Conservation (phyloP, 805 yeast genomes). For the Pichia nakasei region DNA sequence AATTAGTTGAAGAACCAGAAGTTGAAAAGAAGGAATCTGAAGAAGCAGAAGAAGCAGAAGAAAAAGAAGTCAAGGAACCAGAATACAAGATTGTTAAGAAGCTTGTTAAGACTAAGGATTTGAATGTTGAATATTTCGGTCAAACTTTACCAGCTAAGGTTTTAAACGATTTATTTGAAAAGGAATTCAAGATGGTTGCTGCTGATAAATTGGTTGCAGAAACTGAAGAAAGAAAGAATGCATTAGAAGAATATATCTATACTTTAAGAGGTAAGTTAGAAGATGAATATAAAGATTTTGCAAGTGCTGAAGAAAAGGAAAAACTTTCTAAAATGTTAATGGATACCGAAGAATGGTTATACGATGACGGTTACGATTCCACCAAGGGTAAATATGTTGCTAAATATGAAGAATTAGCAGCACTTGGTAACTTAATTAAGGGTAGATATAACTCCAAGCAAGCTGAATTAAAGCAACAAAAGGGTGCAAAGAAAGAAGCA, state of each 20-base stretch:
- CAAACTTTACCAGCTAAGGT: slow-evolving; percentile 49
- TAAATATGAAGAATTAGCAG: slow-evolving; percentile 92
- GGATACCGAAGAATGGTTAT: slow-evolving; percentile 96
- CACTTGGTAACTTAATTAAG: slow-evolving; percentile 88
- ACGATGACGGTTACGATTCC: slow-evolving; percentile 94
- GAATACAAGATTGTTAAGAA: slow-evolving; percentile 85
- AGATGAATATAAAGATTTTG: slow-evolving; percentile 81
- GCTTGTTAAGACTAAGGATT: slow-evolving; percentile 82
- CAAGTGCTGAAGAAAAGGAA: slow-evolving; percentile 83
- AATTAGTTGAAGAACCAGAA: slow-evolving; percentile 61
- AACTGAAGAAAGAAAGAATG: slow-evolving; percentile 97
- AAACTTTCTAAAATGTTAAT: slow-evolving; percentile 63
- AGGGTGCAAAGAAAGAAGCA: slow-evolving; percentile 64
- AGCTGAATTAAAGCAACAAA: slow-evolving; percentile 89
- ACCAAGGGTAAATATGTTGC: slow-evolving; percentile 96
- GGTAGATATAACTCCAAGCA: slow-evolving; percentile 92
- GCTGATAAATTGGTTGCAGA: slow-evolving; percentile 96
- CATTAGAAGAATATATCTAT: slow-evolving; percentile 96
- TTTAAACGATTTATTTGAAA: slow-evolving; percentile 62
- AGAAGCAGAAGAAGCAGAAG: slow-evolving; percentile 18
- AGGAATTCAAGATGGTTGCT: slow-evolving; percentile 74
- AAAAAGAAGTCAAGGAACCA: slow-evolving; percentile 60
- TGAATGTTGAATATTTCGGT: slow-evolving; percentile 51
- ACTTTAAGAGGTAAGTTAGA: slow-evolving; percentile 95
- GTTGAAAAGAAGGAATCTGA: slow-evolving; percentile 30